phyloP scores from a whole-genome alignment of 176 grass and related monocot genomes.

The Elymus sibiricus region DNA sequence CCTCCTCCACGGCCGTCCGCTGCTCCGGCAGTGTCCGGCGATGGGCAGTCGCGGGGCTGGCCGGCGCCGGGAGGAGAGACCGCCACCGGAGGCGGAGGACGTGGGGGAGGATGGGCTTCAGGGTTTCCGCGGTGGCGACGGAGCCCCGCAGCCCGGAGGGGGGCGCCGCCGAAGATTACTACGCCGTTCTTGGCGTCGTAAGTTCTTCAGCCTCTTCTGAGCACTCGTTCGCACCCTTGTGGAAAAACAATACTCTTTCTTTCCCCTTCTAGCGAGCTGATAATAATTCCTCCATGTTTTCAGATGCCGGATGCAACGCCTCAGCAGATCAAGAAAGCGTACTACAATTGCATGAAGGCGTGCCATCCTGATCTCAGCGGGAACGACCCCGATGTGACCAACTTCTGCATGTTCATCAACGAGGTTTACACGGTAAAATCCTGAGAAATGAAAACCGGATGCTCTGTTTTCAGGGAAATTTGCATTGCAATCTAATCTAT shows the following conservation, averaged over 20 bases:
- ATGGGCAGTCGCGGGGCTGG: conserved; percentile 1
- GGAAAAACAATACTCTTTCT: not conserved
- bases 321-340: conserved; percentile 92
- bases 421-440: conserved; percentile 80
- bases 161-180: conserved; percentile 80
- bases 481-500: not conserved
- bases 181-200: conserved; percentile 85
- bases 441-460: not conserved
- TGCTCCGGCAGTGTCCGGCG: conserved; percentile 38
- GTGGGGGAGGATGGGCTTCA: conserved; percentile 22
- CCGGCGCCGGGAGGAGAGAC: conserved; percentile 16
- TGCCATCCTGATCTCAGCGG: conserved; percentile 96
- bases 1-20: conserved; percentile 26
- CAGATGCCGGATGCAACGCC: conserved; percentile 96
- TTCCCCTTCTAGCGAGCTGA: not conserved
- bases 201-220: not conserved
- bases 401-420: conserved; percentile 99
- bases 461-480: not conserved
- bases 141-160: conserved; percentile 34
- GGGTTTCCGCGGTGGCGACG: conserved; percentile 42
- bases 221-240: not conserved
- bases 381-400: conserved; percentile 83
- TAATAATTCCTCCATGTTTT: not conserved
- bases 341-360: conserved; percentile 96
- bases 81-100: not conserved